These are phyloP conservation scores for Beauveria scarabaeidicola DNA, from an alignment of 2,329 filamentous ascomycete species.

Conservation along the genomic window DNA sequence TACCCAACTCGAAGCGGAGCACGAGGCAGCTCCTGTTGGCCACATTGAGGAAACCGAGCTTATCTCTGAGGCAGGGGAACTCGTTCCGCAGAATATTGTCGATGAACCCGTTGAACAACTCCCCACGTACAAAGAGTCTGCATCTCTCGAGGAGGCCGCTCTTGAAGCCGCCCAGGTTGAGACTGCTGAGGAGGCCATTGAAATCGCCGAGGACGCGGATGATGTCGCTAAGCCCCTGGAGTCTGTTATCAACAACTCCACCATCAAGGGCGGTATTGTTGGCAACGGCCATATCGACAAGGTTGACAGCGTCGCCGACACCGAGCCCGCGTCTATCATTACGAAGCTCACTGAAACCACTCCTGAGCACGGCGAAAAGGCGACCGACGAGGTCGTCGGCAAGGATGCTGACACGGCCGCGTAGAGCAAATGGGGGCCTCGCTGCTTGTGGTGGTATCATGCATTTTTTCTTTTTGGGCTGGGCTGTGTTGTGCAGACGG, in stretches of 20 bases:
- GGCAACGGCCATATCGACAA: background rate
- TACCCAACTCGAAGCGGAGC: conserved; percentile 4
- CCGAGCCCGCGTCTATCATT: background rate
- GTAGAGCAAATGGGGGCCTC: background rate
- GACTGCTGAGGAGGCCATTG: conserved; percentile 10
- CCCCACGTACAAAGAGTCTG: background rate
- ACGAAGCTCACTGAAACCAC: background rate
- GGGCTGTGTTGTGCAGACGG: conserved; percentile 2
- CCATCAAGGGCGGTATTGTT: background rate
- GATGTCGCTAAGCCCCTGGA: conserved; percentile 1
- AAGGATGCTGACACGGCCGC: background rate
- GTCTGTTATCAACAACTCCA: background rate
- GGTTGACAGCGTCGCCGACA: background rate
- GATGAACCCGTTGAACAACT: background rate
- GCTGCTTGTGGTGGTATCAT: background rate
- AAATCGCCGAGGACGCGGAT: conserved; percentile 10
- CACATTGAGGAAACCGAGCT: conserved; percentile 5
- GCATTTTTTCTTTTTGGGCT: conserved; percentile 5
- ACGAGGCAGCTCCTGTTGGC: conserved; percentile 5
- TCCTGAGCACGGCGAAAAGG: background rate
- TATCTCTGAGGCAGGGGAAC: conserved; percentile 3
- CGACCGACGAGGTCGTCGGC: background rate
- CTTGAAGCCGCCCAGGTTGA: conserved; percentile 13
- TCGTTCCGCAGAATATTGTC: background rate
- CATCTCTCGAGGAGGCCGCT: conserved; percentile 5